phyloP scores from a whole-genome alignment of 352 stramenopile species.

The Saprolegnia diclina region DNA sequence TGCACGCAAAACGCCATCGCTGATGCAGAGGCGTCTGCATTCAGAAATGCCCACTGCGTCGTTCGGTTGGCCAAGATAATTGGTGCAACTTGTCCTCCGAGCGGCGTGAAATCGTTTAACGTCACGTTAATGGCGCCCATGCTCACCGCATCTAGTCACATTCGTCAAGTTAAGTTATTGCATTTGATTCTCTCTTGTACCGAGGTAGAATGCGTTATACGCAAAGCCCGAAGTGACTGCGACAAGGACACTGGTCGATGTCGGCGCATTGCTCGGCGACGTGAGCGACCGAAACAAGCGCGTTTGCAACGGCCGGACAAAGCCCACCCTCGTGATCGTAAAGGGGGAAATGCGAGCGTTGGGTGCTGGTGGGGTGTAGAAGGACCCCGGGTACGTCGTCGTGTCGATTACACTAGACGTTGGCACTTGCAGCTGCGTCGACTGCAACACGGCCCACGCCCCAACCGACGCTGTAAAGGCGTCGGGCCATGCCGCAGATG shows the following conservation, averaged over 20 bases:
- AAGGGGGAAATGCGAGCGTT: background rate
- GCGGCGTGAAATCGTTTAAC: background rate
- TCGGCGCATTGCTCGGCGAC: background rate
- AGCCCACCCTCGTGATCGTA: background rate
- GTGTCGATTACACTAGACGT: background rate
- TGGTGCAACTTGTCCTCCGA: background rate
- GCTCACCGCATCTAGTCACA: background rate
- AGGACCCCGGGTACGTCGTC: background rate
- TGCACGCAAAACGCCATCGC: background rate
- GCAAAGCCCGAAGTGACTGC: background rate
- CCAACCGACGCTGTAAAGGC: background rate
- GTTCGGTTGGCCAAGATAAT: background rate
- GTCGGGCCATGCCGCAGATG: background rate
- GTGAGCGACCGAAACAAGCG: background rate
- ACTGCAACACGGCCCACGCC: background rate
- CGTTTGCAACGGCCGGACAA: background rate
- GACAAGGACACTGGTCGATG: background rate
- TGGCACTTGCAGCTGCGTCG: background rate
- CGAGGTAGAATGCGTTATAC: slow-evolving; percentile 5
- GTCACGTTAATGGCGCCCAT: background rate
- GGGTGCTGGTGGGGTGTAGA: background rate
- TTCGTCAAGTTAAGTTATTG: background rate
- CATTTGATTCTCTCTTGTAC: background rate
- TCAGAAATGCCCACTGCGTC: background rate
- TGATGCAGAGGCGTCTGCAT: background rate